Base-by-base conservation (phyloP, 2,329 filamentous ascomycete species). In the Akanthomyces dipterigenus region DNA sequence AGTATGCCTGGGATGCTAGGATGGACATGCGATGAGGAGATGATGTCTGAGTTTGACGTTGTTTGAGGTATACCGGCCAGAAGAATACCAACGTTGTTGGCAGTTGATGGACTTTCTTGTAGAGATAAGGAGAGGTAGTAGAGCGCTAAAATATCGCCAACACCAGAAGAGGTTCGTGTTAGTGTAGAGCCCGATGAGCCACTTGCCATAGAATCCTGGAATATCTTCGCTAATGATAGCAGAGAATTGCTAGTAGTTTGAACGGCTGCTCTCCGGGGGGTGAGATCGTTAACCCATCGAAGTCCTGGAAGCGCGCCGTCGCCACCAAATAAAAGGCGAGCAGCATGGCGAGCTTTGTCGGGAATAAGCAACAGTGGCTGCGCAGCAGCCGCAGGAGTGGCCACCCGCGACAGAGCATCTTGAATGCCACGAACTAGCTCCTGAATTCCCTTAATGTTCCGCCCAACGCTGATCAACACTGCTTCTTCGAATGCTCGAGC, bases 61-160 rank as follows among this genome's bases (percentile, higher is more conserved):
- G 71, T 62, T 62, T 96, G 92, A 70, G 96, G 95, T 22, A 98
- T 90, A 61, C 95, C 91, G 5, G 95, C 95, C n/a, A 99, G 84
- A 31, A 99, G 80, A 60, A 99, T 99, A 3, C 95, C 95, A 14
- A 99, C 93, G 71, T 99, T 99, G 72, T 99, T 99, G 0, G 95
- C 95, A 0, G 95, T 99, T 0, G 95, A 99, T 2, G 95, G 95
- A 68, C 95, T 98, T 53, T 95, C 93, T 65, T 97, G 95, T 2
- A 99, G 81, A 0, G 95, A 96, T 3, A 99, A 78, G 0, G 95
- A 99, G 3, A 99, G 80, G 70, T 99, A 99, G 73, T 99, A 99
- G 14, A 99, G 82, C 1, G 93, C 91, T 40, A 99, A 77, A 42
- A 99, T 98, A 69, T 99, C 95, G 46, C 91, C 87, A 26, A 98